Evolutionary conservation across 352 stramenopile species (phyloP).

Genomic region (Pythium pectinolyticum): DNA sequence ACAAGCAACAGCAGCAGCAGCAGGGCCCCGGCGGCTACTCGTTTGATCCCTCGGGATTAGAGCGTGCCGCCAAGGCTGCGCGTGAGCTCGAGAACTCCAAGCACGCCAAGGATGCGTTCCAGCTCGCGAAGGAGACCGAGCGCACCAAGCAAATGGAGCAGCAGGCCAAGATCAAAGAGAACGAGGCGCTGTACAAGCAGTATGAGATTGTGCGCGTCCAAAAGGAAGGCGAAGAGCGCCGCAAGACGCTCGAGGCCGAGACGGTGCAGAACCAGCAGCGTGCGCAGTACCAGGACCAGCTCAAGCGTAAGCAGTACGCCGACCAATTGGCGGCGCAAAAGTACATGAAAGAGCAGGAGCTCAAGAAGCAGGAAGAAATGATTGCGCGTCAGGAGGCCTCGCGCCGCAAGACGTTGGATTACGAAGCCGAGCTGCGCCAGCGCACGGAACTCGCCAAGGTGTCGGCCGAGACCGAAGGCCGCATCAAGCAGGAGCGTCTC

Average conservation of each 20-base stretch:
- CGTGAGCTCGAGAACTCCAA: slow-evolving; percentile 95
- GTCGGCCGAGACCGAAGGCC: slow-evolving; percentile 92
- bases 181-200: slow-evolving; percentile 92
- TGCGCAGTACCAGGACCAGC: slow-evolving; percentile 97
- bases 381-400: slow-evolving; percentile 94
- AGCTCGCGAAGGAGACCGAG: slow-evolving; percentile 95
- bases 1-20: slow-evolving; percentile 35
- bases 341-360: slow-evolving; percentile 94
- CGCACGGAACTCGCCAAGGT: slow-evolving; percentile 96
- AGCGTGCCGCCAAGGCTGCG: slow-evolving; percentile 97
- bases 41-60: slow-evolving; percentile 96
- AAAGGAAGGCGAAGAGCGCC: slow-evolving; percentile 95
- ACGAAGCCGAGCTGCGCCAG: slow-evolving; percentile 94
- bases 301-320: slow-evolving; percentile 98
- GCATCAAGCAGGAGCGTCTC: slow-evolving; percentile 95
- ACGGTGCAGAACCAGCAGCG: slow-evolving; percentile 96
- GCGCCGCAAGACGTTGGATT: slow-evolving; percentile 96
- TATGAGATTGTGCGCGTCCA: slow-evolving; percentile 94
- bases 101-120: slow-evolving; percentile 93
- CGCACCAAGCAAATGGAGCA: slow-evolving; percentile 94
- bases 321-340: slow-evolving; percentile 97
- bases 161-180: slow-evolving; percentile 91
- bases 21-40: slow-evolving; percentile 62
- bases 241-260: slow-evolving; percentile 97
- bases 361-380: slow-evolving; percentile 99